phyloP scores from a whole-genome alignment of 2,329 filamentous ascomycete species.

The Botryotinia calthae region DNA sequence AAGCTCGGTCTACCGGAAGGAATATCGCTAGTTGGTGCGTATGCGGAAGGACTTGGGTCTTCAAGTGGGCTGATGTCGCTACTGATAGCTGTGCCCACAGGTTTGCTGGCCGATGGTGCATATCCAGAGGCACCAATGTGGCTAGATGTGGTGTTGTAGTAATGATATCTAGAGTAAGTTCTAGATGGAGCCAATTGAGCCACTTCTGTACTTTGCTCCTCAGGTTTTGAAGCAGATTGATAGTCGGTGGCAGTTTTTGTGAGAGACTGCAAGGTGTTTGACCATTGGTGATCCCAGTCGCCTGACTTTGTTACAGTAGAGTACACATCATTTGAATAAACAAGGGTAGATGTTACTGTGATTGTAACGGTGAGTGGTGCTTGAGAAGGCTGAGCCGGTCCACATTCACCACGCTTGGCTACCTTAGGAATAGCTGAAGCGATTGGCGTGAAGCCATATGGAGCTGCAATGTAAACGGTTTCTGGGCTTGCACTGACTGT shows the following conservation, averaged over 20 bases:
- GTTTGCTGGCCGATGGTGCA: neutral
- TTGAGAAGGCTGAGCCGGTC: neutral
- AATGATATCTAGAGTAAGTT: neutral
- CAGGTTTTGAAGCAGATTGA: neutral
- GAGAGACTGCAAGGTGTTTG: conserved; percentile 1
- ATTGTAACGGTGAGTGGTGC: neutral
- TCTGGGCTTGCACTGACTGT: neutral
- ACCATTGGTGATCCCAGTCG: neutral
- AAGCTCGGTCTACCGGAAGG: neutral
- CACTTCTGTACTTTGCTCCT: neutral
- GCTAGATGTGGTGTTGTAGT: neutral
- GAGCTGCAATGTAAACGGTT: neutral
- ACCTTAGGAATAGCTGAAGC: neutral
- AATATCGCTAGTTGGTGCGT: neutral
- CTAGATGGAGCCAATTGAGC: neutral
- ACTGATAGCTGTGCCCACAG: neutral
- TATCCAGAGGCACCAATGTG: neutral
- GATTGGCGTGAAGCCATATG: neutral
- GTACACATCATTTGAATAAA: neutral
- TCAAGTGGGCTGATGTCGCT: neutral
- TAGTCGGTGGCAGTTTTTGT: neutral
- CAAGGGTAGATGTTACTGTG: neutral
- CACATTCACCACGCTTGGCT: neutral
- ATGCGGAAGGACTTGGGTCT: neutral
- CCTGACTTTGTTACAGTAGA: neutral